Conservation (phyloP, 441 rosid genomes). For the Erodium moschatum region DNA sequence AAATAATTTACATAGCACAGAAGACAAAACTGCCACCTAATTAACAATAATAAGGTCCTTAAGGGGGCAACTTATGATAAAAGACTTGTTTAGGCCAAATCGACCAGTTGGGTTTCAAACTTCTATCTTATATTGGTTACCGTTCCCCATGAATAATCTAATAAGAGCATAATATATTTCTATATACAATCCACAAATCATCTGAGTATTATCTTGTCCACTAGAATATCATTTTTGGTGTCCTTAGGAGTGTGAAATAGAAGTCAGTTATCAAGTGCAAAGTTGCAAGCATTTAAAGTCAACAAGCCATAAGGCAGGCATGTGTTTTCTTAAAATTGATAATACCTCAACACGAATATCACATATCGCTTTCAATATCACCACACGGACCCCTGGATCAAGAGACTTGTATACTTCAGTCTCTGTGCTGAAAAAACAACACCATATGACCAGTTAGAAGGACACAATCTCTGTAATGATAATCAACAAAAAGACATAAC, state of each 20-base stretch:
- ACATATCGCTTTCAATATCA: slow-evolving; percentile 87
- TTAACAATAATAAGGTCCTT: not conserved
- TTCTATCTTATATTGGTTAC: not conserved
- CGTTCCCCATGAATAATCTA: slow-evolving; percentile 3
- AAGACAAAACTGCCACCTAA: not conserved
- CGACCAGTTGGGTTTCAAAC: not conserved
- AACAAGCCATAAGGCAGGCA: not conserved
- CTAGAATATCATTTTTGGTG: not conserved
- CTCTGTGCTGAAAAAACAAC: slow-evolving; percentile 49
- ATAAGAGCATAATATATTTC: slow-evolving; percentile 7
- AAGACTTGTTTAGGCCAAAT: too few species aligned
- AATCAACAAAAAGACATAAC: slow-evolving; percentile 21
- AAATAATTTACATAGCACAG: not conserved
- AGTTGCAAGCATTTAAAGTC: slow-evolving; percentile 6
- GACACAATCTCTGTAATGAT: not conserved
- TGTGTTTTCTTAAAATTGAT: slow-evolving; percentile 9
- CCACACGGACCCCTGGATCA: slow-evolving; percentile 90
- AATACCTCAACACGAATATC: slow-evolving; percentile 98
- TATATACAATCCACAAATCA: slow-evolving; percentile 2
- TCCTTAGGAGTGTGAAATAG: not conserved
- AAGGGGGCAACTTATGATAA: not conserved
- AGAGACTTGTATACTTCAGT: slow-evolving; percentile 66
- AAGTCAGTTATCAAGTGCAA: slow-evolving; percentile 6
- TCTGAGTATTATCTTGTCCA: not conserved
- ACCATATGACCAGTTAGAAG: slow-evolving; percentile 25